A percentile compares a stretch with the other conserved stretches of the same genome.
Evolutionary conservation across 371 early-diverging fungal species (phyloP).

Genomic region (Mucor velutinosus): DNA sequence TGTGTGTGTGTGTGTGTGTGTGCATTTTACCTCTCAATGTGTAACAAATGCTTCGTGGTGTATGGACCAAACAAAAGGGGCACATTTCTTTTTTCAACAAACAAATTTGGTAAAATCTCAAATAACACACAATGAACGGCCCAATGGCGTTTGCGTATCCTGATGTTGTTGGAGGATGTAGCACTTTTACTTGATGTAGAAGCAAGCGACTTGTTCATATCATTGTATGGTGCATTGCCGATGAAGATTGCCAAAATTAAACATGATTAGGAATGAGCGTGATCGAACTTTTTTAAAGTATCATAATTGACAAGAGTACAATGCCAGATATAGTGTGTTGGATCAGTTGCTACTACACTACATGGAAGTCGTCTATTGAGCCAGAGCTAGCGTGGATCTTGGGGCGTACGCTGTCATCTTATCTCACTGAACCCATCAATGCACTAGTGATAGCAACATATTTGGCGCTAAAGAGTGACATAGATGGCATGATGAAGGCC

Average conservation of each 20-base stretch:
- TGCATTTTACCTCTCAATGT: neutral
- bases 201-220: neutral
- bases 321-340: too few relatives aligned
- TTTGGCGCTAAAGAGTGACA: neutral
- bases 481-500: neutral
- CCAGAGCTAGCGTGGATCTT: too few relatives aligned
- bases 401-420: too few relatives aligned
- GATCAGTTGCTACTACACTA: too few relatives aligned
- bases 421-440: neutral
- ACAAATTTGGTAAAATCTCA: conserved; percentile 1
- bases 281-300: neutral
- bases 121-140: neutral
- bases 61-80: conserved; percentile 5
- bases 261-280: neutral
- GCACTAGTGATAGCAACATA: neutral
- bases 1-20: neutral
- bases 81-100: conserved; percentile 1
- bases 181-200: neutral
- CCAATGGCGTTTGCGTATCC: neutral
- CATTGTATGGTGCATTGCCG: neutral
- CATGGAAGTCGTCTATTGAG: neutral
- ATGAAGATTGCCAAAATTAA: neutral
- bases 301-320: too few relatives aligned
- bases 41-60: neutral
- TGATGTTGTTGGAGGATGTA: neutral